phyloP scores from a whole-genome alignment of 495 filamentous ascomycete genomes.

The Trichocladium antarcticum region DNA sequence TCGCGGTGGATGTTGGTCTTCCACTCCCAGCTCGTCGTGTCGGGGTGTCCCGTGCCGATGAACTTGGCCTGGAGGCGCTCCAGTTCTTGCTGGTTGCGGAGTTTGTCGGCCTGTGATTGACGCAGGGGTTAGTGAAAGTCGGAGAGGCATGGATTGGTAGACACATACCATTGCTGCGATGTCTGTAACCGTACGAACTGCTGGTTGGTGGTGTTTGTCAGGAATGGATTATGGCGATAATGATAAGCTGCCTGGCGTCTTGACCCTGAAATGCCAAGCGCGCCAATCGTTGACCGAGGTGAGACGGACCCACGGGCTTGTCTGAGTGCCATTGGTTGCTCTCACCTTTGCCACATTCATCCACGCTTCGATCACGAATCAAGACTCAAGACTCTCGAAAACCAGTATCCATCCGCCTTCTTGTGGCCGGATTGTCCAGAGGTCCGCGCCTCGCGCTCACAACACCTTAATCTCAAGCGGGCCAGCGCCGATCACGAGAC shows the following conservation, averaged over 20 bases:
- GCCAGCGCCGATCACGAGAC: too few relatives aligned
- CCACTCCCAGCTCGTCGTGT: constrained; percentile 97
- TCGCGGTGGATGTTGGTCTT: constrained; percentile 81
- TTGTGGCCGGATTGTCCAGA: too few relatives aligned
- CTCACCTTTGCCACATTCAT: too few relatives aligned
- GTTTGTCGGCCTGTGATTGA: constrained; percentile 70
- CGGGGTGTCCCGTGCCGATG: constrained; percentile 93
- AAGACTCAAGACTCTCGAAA: too few relatives aligned
- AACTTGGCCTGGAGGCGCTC: constrained; percentile 89
- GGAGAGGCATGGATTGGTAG: too few relatives aligned
- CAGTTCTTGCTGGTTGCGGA: constrained; percentile 92
- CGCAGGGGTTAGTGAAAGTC: background rate
- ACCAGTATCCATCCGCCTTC: too few relatives aligned
- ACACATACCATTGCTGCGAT: background rate
- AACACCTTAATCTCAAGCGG: too few relatives aligned
- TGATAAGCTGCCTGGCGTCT: too few relatives aligned
- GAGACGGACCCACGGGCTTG: background rate
- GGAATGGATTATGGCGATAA: too few relatives aligned
- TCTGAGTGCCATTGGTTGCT: too few relatives aligned
- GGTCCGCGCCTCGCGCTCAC: too few relatives aligned
- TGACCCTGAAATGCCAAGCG: background rate
- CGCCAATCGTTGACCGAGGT: background rate
- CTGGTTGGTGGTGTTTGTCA: background rate
- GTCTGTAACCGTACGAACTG: background rate
- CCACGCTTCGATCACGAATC: too few relatives aligned